Evolutionary conservation across 805 yeast species (phyloP).

Genomic region (Candida chauliodis): DNA sequence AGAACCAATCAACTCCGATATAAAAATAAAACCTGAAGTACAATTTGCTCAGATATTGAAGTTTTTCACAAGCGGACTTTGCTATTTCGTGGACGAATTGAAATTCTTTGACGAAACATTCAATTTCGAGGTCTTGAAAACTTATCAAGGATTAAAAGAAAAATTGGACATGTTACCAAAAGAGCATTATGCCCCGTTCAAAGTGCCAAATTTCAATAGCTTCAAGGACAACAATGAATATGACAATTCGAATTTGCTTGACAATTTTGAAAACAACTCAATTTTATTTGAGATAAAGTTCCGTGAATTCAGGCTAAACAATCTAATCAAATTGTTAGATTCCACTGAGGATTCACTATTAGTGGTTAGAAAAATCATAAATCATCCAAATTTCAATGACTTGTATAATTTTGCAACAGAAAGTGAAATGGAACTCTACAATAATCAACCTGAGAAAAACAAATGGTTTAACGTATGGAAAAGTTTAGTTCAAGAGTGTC

Average conservation of each 20-base stretch:
- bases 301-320: slow-evolving; percentile 4
- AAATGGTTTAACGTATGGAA: slow-evolving; percentile 6
- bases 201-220: slow-evolving; percentile 6
- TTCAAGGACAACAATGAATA: no score
- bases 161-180: slow-evolving; percentile 3
- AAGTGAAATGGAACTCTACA: neutral
- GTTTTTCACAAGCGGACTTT: slow-evolving; percentile 2
- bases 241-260: neutral
- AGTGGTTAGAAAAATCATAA: slow-evolving; percentile 2
- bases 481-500: slow-evolving; percentile 1
- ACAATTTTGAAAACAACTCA: neutral
- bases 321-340: neutral
- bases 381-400: slow-evolving; percentile 3
- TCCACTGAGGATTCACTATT: neutral
- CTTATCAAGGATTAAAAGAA: slow-evolving; percentile 1
- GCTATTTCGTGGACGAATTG: slow-evolving; percentile 5
- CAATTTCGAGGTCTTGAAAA: slow-evolving; percentile 6
- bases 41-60: slow-evolving; percentile 4
- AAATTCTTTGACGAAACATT: slow-evolving; percentile 2
- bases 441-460: neutral
- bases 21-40: neutral
- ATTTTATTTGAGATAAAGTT: slow-evolving; percentile 3
- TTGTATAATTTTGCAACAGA: slow-evolving; percentile 4
- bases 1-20: neutral
- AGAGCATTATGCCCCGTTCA: slow-evolving; percentile 2